phyloP scores from a whole-genome alignment of 768 basidiomycete species.

The Rubroboletus pulcherrimus region DNA sequence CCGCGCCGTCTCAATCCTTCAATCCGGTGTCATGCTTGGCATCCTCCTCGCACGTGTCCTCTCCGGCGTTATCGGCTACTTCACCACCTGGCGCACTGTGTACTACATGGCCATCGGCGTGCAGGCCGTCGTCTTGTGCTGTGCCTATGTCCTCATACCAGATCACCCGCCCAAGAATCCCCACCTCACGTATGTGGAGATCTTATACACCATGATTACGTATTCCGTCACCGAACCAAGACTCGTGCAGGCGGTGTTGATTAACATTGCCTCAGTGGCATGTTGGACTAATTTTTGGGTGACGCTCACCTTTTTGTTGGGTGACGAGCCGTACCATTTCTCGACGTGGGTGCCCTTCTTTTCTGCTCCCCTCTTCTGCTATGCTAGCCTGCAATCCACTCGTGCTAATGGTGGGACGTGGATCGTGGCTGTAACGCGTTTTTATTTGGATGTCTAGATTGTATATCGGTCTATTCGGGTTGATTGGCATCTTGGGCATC shows the following conservation, averaged over 20 bases:
- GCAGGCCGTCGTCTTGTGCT: slow-evolving; percentile 27
- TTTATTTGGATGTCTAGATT: slow-evolving; percentile 5
- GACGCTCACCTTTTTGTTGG: slow-evolving; percentile 45
- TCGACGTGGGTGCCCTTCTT: slow-evolving; percentile 24
- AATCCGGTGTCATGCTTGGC: slow-evolving; percentile 28
- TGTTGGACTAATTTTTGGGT: slow-evolving; percentile 38
- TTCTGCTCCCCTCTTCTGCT: neutral
- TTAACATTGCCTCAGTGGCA: slow-evolving; percentile 28
- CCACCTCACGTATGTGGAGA: slow-evolving; percentile 32
- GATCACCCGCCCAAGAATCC: slow-evolving; percentile 41
- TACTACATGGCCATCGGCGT: slow-evolving; percentile 42
- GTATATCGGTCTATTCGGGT: slow-evolving; percentile 46
- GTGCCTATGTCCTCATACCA: slow-evolving; percentile 35
- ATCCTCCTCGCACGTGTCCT: slow-evolving; percentile 31
- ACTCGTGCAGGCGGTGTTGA: slow-evolving; percentile 34
- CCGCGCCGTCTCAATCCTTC: slow-evolving; percentile 30
- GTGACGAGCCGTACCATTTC: slow-evolving; percentile 38
- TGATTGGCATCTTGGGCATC: slow-evolving; percentile 43
- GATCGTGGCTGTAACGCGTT: neutral
- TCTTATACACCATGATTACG: slow-evolving; percentile 38
- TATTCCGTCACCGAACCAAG: slow-evolving; percentile 39
- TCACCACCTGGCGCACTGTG: slow-evolving; percentile 37
- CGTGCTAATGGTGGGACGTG: neutral
- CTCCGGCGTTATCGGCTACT: slow-evolving; percentile 40
- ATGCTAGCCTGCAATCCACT: neutral